These are phyloP conservation scores for Quercus lobata DNA, from an alignment of 331 rosid genomes.

Conservation along the genomic window DNA sequence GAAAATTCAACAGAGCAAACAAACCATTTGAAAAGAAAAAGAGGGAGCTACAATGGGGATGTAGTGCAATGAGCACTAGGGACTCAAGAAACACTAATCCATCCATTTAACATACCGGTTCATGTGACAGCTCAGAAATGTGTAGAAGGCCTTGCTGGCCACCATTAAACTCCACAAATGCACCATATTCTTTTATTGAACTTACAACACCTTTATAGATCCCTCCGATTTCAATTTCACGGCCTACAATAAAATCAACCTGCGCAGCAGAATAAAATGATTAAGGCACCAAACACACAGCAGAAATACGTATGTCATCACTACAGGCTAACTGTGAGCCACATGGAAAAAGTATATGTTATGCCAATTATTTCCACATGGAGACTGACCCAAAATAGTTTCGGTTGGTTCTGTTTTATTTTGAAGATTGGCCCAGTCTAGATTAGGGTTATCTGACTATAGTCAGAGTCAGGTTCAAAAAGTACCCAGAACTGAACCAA, in stretches of 20 bases:
- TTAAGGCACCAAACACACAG: slow-evolving; percentile 3
- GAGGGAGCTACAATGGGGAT: not conserved
- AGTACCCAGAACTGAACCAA: not conserved
- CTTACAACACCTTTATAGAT: slow-evolving; percentile 68
- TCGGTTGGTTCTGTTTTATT: not conserved
- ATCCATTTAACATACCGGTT: slow-evolving; percentile 49
- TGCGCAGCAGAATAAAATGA: slow-evolving; percentile 29
- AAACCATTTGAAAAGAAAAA: not conserved
- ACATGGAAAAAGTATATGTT: not conserved
- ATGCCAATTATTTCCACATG: not conserved
- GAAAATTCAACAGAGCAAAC: not conserved
- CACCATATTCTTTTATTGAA: slow-evolving; percentile 86
- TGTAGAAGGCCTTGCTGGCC: slow-evolving; percentile 97
- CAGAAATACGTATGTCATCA: not conserved
- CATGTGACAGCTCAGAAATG: slow-evolving; percentile 90
- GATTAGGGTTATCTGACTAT: not conserved
- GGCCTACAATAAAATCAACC: slow-evolving; percentile 86
- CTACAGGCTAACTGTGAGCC: not conserved
- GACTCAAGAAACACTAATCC: not conserved
- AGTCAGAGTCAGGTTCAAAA: not conserved
- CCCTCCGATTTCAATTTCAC: slow-evolving; percentile 93
- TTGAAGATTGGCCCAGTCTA: not conserved
- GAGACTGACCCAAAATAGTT: not conserved
- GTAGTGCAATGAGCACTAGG: not conserved
- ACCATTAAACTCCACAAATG: slow-evolving; percentile 93